Evolutionary conservation across 1,139 yeast genomes (phyloP).

Genomic region (Suhomyces choctaworum): DNA sequence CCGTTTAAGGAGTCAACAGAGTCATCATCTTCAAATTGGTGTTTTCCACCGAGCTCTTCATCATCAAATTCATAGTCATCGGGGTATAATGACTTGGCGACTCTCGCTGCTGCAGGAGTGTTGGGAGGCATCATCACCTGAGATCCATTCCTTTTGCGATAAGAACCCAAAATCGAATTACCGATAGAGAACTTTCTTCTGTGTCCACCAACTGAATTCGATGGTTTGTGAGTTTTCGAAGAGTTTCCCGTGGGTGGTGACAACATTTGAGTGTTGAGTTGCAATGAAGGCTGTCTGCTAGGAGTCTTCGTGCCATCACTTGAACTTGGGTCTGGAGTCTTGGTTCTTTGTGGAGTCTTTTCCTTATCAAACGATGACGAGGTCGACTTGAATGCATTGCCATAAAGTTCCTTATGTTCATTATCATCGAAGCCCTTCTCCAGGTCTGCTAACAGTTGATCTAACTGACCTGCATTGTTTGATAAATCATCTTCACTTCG

Average conservation of each 20-base stretch:
- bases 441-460: slow-evolving; percentile 3
- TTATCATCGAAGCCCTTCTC: slow-evolving; percentile 24
- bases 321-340: slow-evolving; percentile 29
- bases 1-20: slow-evolving; percentile 65
- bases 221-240: slow-evolving; percentile 29
- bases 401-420: slow-evolving; percentile 43
- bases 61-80: slow-evolving; percentile 35
- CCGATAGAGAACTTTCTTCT: slow-evolving; percentile 67
- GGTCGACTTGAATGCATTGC: slow-evolving; percentile 45
- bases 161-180: slow-evolving; percentile 46
- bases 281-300: slow-evolving; percentile 43
- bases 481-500: slow-evolving; percentile 6
- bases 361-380: slow-evolving; percentile 32
- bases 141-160: slow-evolving; percentile 50
- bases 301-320: slow-evolving; percentile 27
- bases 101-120: slow-evolving; percentile 53
- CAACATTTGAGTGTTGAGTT: slow-evolving; percentile 30
- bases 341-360: slow-evolving; percentile 19
- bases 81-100: slow-evolving; percentile 40
- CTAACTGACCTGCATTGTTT: slow-evolving; percentile 6
- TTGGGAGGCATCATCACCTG: slow-evolving; percentile 47
- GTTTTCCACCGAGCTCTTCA: slow-evolving; percentile 27
- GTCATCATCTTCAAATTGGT: slow-evolving; percentile 45
- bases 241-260: slow-evolving; percentile 29
- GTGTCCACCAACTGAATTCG: slow-evolving; percentile 42